Percentiles rank a stretch among this genome's conserved stretches.
These are phyloP conservation scores for Xylaria sp. DNA, from an alignment of 2,329 filamentous ascomycete species.

Conservation along the genomic window DNA sequence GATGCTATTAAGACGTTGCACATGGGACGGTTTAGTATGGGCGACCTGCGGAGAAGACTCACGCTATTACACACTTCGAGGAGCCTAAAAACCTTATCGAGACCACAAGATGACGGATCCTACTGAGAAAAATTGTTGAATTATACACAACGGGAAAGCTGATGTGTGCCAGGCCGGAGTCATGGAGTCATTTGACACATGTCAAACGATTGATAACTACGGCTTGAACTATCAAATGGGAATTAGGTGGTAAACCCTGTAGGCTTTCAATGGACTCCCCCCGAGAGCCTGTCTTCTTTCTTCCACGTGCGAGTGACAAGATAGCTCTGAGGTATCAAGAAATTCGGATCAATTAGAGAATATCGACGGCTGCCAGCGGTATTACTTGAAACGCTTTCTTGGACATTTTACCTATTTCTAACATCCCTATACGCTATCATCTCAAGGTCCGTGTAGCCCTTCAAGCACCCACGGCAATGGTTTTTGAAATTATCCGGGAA, in stretches of 20 bases:
- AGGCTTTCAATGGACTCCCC: neutral
- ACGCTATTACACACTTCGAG: neutral
- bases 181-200: constrained; percentile 4
- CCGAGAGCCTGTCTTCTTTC: neutral
- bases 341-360: no score
- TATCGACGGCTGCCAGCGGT: no score
- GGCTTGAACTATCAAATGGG: neutral
- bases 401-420: no score
- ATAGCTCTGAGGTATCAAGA: neutral
- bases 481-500: neutral
- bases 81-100: constrained; percentile 19
- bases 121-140: no score
- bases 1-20: constrained; percentile 15
- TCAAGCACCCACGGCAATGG: neutral
- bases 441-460: neutral
- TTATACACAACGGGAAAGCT: neutral
- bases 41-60: neutral
- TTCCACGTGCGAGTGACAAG: neutral
- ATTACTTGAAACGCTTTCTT: no score
- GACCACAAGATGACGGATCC: no score
- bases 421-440: neutral
- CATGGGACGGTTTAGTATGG: neutral
- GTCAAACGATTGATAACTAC: neutral
- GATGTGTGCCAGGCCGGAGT: neutral
- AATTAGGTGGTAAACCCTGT: neutral